Evolutionary conservation across 192 early-diverging fungal genomes (phyloP), one percentile per base, ranked within the genome.

Genomic region (Podila verticillata): DNA sequence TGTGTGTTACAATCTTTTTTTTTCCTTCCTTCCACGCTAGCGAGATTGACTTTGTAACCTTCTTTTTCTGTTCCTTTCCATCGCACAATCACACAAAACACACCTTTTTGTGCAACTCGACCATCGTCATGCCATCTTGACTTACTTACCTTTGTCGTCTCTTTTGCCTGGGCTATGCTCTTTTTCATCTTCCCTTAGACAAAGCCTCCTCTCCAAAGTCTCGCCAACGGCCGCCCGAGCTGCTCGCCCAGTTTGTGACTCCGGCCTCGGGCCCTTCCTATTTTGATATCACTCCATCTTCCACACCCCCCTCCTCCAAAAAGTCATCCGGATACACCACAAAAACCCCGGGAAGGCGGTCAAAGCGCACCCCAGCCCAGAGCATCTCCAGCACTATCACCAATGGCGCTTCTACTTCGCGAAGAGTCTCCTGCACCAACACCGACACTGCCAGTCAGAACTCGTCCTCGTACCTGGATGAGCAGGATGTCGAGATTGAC

Each of bases 301-400:
- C 73, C 5, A 36, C 61, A 24, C 44, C 54, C 0, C 48, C 68
- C 2, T 39, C 28, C 28, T 54, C 68, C 17, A 66, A 61, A 57
- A 72, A 65, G 57, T 65, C 74, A 3, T 62, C 68, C 0, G 68
- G 56, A 24, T 68, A 66, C 48, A 61, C 65, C 15, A 79, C 75
- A 7, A 79, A 72, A 35, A 79, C 75, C 17, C 68, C 75, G 9
- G 69, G 69, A 17, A 63, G 75, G 39, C 75, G 75, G 19, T n/a
- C 75, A 9, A 79, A 72, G 57, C 63, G 75, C 13, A 79, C 69
- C 3, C 59, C 75, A 28, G 75, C 69, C 29, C 68, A 79, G 12
- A 79, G 75, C 35, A 63, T 79, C 59, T 79, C 75, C 5, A 72
- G 69, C 64, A 72, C 75, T 5, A 79, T 79, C 59, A 72, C 75